phyloP scores from a whole-genome alignment of 1,139 yeast genomes.

The Debaryomyces robertsiae region DNA sequence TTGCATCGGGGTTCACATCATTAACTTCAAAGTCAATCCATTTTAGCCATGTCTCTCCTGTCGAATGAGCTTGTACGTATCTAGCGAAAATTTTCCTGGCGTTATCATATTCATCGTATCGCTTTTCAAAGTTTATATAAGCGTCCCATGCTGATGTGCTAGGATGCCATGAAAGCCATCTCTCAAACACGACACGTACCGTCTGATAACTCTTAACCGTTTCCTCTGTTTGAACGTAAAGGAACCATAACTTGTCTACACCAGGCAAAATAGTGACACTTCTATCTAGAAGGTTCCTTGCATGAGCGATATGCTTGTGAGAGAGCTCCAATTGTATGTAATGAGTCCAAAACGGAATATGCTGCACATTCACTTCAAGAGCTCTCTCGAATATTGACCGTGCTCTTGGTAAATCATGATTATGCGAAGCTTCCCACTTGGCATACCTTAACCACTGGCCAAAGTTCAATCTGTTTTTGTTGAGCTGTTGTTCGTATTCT shows the following conservation, averaged over 20 bases:
- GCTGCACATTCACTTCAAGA: conserved; percentile 69
- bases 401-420: conserved; percentile 70
- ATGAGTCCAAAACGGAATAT: conserved; percentile 83
- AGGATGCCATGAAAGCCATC: conserved; percentile 83
- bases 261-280: conserved; percentile 76
- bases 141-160: conserved; percentile 71
- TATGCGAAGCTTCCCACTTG: conserved; percentile 77
- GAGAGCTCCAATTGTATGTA: conserved; percentile 80
- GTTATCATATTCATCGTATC: conserved; percentile 62
- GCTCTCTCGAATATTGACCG: conserved; percentile 90
- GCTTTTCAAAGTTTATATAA: conserved; percentile 68
- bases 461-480: conserved; percentile 76
- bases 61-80: conserved; percentile 57
- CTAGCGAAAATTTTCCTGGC: conserved; percentile 60
- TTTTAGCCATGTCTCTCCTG: conserved; percentile 60
- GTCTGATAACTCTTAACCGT: conserved; percentile 64
- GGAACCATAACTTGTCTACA: conserved; percentile 84
- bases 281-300: conserved; percentile 79
- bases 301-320: conserved; percentile 78
- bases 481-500: conserved; percentile 83
- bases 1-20: conserved; percentile 14
- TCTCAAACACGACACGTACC: conserved; percentile 67
- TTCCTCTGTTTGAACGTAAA: conserved; percentile 82
- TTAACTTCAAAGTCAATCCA: conserved; percentile 42
- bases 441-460: conserved; percentile 96